Conservation (phyloP, 345 rosid genomes). For the Moricandia moricandioides region DNA sequence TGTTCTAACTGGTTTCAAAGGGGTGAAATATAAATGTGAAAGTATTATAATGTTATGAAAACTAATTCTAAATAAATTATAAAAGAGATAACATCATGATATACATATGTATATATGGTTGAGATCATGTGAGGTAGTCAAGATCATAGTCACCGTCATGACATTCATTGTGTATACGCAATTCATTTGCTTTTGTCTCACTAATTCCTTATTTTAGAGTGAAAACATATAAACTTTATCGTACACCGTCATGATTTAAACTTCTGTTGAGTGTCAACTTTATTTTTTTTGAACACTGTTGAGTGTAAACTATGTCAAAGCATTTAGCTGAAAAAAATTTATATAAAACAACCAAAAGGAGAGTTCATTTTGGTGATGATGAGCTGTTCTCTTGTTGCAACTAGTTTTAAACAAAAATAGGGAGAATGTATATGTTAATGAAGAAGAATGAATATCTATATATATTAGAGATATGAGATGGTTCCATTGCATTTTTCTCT, state of each 20-base stretch:
- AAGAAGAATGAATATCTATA: background rate
- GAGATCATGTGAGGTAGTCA: constrained; percentile 36
- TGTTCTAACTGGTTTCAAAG: constrained; percentile 8
- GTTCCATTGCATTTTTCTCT: no score
- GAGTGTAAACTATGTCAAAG: constrained; percentile 25
- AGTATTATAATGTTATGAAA: constrained; percentile 23
- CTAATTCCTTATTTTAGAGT: constrained; percentile 20
- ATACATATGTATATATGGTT: constrained; percentile 14
- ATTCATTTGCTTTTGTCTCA: constrained; percentile 13
- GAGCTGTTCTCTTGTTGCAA: constrained; percentile 21
- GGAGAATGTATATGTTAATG: background rate
- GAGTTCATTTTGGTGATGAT: constrained; percentile 1
- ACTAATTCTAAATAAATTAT: constrained; percentile 8
- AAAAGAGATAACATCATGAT: constrained; percentile 1
- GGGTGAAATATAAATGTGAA: constrained; percentile 1
- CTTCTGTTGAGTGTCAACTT: constrained; percentile 11
- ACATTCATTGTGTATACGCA: constrained; percentile 35
- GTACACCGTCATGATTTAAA: background rate
- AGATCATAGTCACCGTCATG: constrained; percentile 34
- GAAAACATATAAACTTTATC: constrained; percentile 17
- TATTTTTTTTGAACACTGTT: background rate
- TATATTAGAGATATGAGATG: no score
- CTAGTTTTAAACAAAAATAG: background rate
- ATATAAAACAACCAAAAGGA: background rate
- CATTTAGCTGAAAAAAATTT: background rate